Evolutionary conservation across 2,329 filamentous ascomycete species (phyloP), one percentile per base, ranked within the genome.

Genomic region (Aspergillus candidus): DNA sequence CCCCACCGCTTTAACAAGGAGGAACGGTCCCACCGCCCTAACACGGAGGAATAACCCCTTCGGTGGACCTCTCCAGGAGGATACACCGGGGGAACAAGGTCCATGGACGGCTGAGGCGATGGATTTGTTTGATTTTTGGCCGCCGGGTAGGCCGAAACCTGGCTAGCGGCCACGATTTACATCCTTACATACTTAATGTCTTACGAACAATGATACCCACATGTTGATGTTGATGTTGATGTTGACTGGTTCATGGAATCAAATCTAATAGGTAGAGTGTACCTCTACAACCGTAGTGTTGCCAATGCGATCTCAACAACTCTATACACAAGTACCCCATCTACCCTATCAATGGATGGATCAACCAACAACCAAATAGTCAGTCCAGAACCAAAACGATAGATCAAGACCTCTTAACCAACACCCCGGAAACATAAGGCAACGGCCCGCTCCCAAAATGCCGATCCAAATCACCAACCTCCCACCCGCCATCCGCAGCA

Each of bases 401-500:
- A 15, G 15, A 4, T n/a, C 31, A 34, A 35, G 44, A 47, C 54
- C 54, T 69, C 57, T 71, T 72, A 11, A 68, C 60, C 56, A 71
- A 55, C 17, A 56, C 56, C 4, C 70, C 70, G 22, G 67, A 60
- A 43, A 72, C 47, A 63, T 72, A 70, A 14, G 67, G 62, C 55
- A 72, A 50, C 41, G 57, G 52, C 5, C 61, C 59, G 59, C 61
- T 62, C 32, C 57, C 57, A 54, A 70, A 71, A 38, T 52, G 58
- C 38, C 50, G 56, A 53, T 74, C 66, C 50, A 79, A 45, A n/a
- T 75, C 66, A 38, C 74, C 64, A 47, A 60, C 62, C 32, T 69
- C 70, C 76, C 76, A 79, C 12, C 65, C 63, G 0, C 69, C 71
- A 58, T 71, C 68, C 30, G 40, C 47, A 18, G 61, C 58, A 14